Percentiles rank a stretch among this genome's conserved stretches.
Evolutionary conservation across 2,329 filamentous ascomycete species (phyloP).

Genomic region (Arachnomyces sp.): DNA sequence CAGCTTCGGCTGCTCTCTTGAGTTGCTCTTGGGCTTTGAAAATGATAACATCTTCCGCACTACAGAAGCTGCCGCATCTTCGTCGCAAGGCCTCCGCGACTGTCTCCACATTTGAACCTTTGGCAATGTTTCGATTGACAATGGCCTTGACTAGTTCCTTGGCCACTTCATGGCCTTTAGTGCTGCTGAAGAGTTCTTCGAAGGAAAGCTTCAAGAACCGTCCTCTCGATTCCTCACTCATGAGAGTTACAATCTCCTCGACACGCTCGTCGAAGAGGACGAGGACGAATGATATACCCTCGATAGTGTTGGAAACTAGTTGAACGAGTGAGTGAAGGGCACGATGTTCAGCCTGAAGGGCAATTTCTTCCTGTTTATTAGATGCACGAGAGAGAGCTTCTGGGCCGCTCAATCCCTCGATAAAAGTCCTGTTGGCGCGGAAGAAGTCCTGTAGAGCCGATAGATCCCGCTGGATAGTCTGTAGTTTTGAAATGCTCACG

Average conservation of each 20-base stretch:
- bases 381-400: conserved; percentile 70
- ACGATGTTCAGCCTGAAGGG: conserved; percentile 87
- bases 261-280: conserved; percentile 92
- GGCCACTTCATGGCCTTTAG: conserved; percentile 74
- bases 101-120: conserved; percentile 93
- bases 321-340: conserved; percentile 78
- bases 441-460: conserved; percentile 74
- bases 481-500: conserved; percentile 60
- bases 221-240: conserved; percentile 62
- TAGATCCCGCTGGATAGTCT: conserved; percentile 69
- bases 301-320: conserved; percentile 81
- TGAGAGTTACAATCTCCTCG: conserved; percentile 70
- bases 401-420: conserved; percentile 87
- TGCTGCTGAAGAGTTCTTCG: conserved; percentile 74
- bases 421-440: conserved; percentile 77
- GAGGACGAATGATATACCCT: conserved; percentile 91
- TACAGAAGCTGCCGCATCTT: conserved; percentile 94
- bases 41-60: conserved; percentile 90
- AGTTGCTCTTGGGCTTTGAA: conserved; percentile 97
- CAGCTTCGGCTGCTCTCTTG: conserved; percentile 75
- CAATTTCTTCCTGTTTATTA: conserved; percentile 82
- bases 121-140: conserved; percentile 94
- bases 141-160: conserved; percentile 95
- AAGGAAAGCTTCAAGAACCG: conserved; percentile 72
- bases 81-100: conserved; percentile 89